Percentiles rank a stretch among this genome's conserved stretches.
Conservation (phyloP, 257 asterid species). For the Penstemon barbatus region DNA sequence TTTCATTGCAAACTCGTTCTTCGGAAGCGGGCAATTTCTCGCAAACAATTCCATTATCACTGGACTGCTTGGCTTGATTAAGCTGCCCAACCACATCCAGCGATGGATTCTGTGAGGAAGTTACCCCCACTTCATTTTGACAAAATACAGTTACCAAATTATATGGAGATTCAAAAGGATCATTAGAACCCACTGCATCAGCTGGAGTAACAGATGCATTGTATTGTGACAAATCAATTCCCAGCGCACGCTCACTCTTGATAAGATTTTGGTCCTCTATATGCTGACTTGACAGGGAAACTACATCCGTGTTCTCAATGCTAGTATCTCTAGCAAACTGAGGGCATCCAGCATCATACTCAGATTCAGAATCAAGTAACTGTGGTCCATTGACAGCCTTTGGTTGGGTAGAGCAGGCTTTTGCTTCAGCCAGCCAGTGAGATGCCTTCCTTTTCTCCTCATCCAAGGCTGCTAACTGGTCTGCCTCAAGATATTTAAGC, state of each 20-base stretch:
- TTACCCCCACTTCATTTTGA: slow-evolving; percentile 22
- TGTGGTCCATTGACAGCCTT: slow-evolving; percentile 16
- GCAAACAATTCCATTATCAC: slow-evolving; percentile 26
- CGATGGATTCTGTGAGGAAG: not conserved
- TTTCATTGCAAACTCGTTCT: not conserved
- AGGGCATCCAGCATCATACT: slow-evolving; percentile 31
- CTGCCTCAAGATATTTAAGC: slow-evolving; percentile 45
- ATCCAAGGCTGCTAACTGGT: slow-evolving; percentile 43
- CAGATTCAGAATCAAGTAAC: slow-evolving; percentile 37
- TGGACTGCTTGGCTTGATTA: slow-evolving; percentile 29
- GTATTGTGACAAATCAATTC: slow-evolving; percentile 19
- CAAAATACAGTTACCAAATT: slow-evolving; percentile 23
- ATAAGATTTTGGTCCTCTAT: slow-evolving; percentile 23
- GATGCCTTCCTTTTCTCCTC: slow-evolving; percentile 43
- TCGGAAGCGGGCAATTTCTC: slow-evolving; percentile 9
- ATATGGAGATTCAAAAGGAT: slow-evolving; percentile 26
- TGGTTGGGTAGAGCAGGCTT: slow-evolving; percentile 18
- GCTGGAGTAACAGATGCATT: slow-evolving; percentile 21
- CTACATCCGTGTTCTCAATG: slow-evolving; percentile 19
- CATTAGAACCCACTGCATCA: slow-evolving; percentile 29
- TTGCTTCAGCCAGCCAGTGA: slow-evolving; percentile 38
- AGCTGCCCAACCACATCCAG: slow-evolving; percentile 27
- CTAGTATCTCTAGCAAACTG: slow-evolving; percentile 21
- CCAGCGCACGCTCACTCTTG: slow-evolving; percentile 23
- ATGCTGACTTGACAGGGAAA: slow-evolving; percentile 28